Base-by-base conservation (phyloP, 768 basidiomycete genomes). In the Suillus occidentalis region DNA sequence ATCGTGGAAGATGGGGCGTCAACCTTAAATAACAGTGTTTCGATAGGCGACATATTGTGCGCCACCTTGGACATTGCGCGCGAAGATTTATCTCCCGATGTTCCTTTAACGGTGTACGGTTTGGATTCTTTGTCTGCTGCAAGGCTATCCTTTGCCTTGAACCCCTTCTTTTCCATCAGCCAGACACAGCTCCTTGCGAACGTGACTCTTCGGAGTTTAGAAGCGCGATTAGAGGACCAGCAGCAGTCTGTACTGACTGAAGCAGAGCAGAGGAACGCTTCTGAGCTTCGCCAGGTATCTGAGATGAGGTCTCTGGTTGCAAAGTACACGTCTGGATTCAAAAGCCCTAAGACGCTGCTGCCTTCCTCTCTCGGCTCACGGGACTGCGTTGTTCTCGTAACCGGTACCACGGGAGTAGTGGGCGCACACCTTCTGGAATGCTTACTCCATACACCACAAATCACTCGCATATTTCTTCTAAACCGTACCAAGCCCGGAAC, bases 81-180 rank as follows among this genome's bases (percentile, higher is more conserved):
- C 22, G 71, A 75, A 22, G 79, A 81, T 40, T 76, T 82, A 55
- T 72, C 73, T 7, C 59, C 67, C 1, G 75, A 80, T 14, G 74
- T 79, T 7, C 81, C 82, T 2, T 71, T 83, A 56, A 80, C 79
- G 1, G 71, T 77, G 2, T 82, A 82, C 49, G 82, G 82, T 10
- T 70, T 81, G 20, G 81, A 82, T 66, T 82, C 81, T 2, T 73
- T 82, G 7, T 72, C 77, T 12, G 81, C 81, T 16, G 76, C 76
- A 6, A 72, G 73, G n/a, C 66, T 81, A 13, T 77, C 80, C 5
- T 72, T 72, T 60, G 72, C 72, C 2, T 72, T 82, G 45, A 72
- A 72, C 10, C 69, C 75, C 0, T 20, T 55, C 3, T 55, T 55
- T 12, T 12, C 53, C 9, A 55, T 55, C 34, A 55, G 53, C 34